Base-by-base conservation (phyloP, 2,329 filamentous ascomycete species). In the Colletotrichum tropicicola region DNA sequence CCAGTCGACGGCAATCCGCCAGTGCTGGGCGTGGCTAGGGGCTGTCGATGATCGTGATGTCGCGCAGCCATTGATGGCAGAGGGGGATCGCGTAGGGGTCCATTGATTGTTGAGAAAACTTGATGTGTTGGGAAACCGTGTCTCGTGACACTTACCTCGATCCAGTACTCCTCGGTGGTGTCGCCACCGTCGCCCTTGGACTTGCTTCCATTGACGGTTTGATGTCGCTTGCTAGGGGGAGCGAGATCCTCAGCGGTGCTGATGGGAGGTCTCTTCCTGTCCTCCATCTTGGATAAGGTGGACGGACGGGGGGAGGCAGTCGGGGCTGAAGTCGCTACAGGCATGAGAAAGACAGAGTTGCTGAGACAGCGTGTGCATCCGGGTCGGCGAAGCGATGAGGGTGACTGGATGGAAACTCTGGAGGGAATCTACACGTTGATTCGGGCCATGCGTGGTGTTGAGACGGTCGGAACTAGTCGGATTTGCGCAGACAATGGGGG, bases 221-320 rank as follows among this genome's bases (percentile, higher is more conserved):
- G 63, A 79, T 97, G 92, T 80, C 94, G 91, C 86, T 98, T 99
- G 75, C 90, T 92, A 21, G 95, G 94, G 70, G 95, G 95, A 70
- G 92, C 92, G 75, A 92, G 84, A 72, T 98, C 93, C 78, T 96
- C 92, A 74, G 88, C 83, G 76, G 91, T 92, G 80, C 88, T 87
- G 72, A 91, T 87, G 76, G 94, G 92, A 76, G 94, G 92, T 88
- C 96, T 90, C 88, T 99, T 99, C 88, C 96, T 93, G 85, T 98
- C 96, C 87, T 99, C 96, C 95, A 98, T 99, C 88, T 96, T 97
- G 85, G 89, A 85, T 82, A 92, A 86, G 87, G 90, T 90, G 83
- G 93, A 91, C 85, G 92, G 89, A 87, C 89, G 88, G 85, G 90
- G 86, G 77, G 82, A 80, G 80, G 90, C 85, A 81, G 89, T 87